These are phyloP conservation scores for Neurospora crassa DNA, from an alignment of 2,329 filamentous ascomycete species.

Conservation along the genomic window DNA sequence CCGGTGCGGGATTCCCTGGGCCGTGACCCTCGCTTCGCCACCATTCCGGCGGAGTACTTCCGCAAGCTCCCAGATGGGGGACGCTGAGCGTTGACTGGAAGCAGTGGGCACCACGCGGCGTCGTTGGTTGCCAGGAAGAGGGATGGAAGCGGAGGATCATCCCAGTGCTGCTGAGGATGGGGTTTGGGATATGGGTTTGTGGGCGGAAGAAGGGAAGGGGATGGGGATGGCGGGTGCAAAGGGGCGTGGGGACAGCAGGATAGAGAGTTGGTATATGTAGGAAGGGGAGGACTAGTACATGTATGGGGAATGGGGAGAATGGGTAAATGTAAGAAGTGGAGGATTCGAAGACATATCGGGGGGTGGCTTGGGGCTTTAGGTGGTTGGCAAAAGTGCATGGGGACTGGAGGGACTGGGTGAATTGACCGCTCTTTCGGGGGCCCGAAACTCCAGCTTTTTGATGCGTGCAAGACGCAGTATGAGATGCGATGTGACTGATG, in stretches of 20 bases:
- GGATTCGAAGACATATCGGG: background rate
- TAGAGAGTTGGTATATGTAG: background rate
- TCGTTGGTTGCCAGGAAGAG: background rate
- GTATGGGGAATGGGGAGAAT: too few species aligned
- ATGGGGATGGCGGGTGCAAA: background rate
- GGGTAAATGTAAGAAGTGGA: background rate
- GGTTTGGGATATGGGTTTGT: background rate
- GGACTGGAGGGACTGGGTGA: background rate
- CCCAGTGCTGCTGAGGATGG: background rate
- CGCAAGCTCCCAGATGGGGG: background rate
- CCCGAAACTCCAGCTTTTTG: background rate
- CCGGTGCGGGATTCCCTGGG: background rate
- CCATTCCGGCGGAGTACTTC: background rate
- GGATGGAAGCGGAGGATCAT: background rate
- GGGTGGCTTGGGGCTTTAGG: background rate
- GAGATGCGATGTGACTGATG: background rate
- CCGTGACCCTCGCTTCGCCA: background rate
- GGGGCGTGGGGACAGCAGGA: background rate
- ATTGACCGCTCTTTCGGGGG: background rate
- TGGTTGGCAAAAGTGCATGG: background rate
- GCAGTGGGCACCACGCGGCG: background rate
- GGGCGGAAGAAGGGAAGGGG: background rate
- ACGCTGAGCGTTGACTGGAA: background rate
- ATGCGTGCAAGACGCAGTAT: background rate
- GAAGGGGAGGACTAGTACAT: background rate